Conservation (phyloP, 148 eudicot species). For the Dysphania ambrosioides region DNA sequence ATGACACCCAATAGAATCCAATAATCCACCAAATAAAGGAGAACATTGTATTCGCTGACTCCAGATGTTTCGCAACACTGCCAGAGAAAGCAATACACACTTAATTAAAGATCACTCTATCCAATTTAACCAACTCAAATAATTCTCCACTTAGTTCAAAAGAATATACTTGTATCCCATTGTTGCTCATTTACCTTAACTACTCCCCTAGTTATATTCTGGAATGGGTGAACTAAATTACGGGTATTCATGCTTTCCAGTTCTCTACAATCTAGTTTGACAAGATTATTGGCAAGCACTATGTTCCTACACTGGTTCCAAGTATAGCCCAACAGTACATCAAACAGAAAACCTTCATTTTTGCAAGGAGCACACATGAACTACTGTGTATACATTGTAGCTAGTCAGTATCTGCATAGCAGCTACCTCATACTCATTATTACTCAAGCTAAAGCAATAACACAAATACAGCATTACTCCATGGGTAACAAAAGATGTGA, state of each 20-base stretch:
- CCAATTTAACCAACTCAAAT: not conserved
- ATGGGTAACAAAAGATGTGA: not conserved
- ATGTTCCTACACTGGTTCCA: not conserved
- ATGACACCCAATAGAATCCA: constrained; percentile 95
- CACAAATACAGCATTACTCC: too few species aligned
- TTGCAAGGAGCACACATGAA: too few species aligned
- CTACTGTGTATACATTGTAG: too few species aligned
- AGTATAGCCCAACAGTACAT: not conserved
- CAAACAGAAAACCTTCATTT: too few species aligned
- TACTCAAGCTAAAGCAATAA: too few species aligned
- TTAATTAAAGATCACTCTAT: not conserved
- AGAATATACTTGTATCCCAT: not conserved
- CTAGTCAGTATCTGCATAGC: too few species aligned
- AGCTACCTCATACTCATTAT: too few species aligned
- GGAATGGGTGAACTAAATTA: not conserved
- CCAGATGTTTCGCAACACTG: constrained; percentile 88
- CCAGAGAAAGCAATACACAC: constrained; percentile 3
- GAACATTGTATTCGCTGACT: constrained; percentile 87
- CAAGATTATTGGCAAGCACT: not conserved
- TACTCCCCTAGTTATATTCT: not conserved
- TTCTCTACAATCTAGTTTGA: not conserved
- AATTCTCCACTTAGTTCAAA: not conserved
- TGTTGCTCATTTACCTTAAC: not conserved
- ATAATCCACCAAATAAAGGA: constrained; percentile 99
- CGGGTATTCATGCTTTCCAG: not conserved